These are phyloP conservation scores for Arabidopsis hybrid DNA, from an alignment of 441 rosid species.

Conservation along the genomic window DNA sequence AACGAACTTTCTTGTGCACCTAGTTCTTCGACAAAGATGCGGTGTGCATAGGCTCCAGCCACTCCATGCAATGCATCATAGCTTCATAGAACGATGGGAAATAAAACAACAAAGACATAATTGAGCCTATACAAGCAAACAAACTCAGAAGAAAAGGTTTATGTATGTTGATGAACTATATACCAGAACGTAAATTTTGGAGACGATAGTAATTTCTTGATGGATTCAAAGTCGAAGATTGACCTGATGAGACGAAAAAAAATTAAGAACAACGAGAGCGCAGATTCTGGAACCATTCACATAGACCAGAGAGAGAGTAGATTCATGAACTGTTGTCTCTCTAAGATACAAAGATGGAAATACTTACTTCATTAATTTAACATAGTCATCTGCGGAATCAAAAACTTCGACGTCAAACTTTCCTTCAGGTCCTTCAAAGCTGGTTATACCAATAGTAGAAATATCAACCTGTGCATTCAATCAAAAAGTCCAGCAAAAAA, in stretches of 20 bases:
- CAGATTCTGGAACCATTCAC: neutral
- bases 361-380: conserved; percentile 88
- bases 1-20: conserved; percentile 84
- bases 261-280: neutral
- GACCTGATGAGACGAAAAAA: conserved; percentile 51
- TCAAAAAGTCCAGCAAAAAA: neutral
- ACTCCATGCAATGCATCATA: conserved; percentile 96
- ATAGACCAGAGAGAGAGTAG: neutral
- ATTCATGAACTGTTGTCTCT: neutral
- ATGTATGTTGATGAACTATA: conserved; percentile 31
- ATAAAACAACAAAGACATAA: neutral
- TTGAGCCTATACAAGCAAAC: neutral
- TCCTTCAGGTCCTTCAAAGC: conserved; percentile 75
- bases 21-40: conserved; percentile 91
- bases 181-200: conserved; percentile 95
- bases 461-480: conserved; percentile 72
- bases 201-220: conserved; percentile 76
- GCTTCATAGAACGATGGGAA: conserved; percentile 48
- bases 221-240: conserved; percentile 81
- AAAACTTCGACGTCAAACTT: conserved; percentile 88
- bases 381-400: conserved; percentile 89
- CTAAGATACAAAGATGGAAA: conserved; percentile 8
- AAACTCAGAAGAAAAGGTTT: conserved; percentile 12
- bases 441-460: conserved; percentile 64
- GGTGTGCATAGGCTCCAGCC: conserved; percentile 91